These are phyloP conservation scores for Coemansia sp. DNA, from an alignment of 192 early-diverging fungal species.

Conservation along the genomic window DNA sequence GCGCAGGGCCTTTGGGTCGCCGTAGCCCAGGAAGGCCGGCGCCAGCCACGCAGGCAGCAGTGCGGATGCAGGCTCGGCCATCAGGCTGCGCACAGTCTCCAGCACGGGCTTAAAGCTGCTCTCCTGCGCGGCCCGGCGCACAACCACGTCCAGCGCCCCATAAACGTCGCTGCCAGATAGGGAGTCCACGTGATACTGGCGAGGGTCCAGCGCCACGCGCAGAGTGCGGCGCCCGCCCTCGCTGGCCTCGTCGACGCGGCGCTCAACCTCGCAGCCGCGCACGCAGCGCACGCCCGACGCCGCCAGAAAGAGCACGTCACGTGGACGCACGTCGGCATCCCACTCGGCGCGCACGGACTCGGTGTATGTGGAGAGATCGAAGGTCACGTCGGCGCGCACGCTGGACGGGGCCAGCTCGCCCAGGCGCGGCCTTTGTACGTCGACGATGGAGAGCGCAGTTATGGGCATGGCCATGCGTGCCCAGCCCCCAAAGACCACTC, in stretches of 20 bases:
- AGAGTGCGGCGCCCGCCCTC: constrained; percentile 60
- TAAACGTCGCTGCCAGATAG: constrained; percentile 63
- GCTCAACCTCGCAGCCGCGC: constrained; percentile 83
- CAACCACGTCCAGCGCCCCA: constrained; percentile 80
- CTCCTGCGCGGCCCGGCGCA: constrained; percentile 83
- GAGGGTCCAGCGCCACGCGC: constrained; percentile 79
- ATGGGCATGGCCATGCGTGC: constrained; percentile 85
- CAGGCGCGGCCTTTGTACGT: constrained; percentile 55
- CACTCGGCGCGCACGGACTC: constrained; percentile 81
- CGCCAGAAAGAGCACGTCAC: constrained; percentile 87
- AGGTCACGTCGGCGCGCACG: constrained; percentile 69
- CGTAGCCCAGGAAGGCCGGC: constrained; percentile 92
- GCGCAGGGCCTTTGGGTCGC: no score
- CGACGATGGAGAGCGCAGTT: constrained; percentile 61
- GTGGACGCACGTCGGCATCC: constrained; percentile 72
- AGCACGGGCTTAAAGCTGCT: constrained; percentile 93
- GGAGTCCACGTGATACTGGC: constrained; percentile 65
- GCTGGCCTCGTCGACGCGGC: constrained; percentile 73
- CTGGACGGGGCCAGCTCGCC: constrained; percentile 58
- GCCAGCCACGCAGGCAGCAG: constrained; percentile 87
- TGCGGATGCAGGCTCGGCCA: constrained; percentile 41
- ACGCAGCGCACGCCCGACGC: constrained; percentile 38
- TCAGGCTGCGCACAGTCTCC: constrained; percentile 85
- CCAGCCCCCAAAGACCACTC: constrained; percentile 96
- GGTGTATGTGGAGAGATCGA: constrained; percentile 64